phyloP scores from a whole-genome alignment of 2,329 filamentous ascomycete genomes.

The Gaeumannomyces tritici region DNA sequence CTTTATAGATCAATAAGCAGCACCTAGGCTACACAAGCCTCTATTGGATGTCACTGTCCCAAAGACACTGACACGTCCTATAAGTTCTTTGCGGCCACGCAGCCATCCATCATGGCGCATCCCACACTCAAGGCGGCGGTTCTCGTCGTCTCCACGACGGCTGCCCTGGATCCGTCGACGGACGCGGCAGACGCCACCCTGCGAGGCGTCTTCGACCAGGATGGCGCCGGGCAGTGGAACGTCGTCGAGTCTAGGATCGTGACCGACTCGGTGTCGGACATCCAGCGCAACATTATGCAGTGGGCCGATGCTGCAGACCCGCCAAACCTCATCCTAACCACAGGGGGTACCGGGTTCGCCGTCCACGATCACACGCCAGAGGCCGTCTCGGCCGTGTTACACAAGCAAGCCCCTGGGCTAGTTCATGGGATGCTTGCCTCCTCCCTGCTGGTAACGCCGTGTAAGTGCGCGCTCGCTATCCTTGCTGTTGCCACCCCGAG shows the following conservation, averaged over 20 bases:
- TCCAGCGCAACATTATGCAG: slow-evolving; percentile 60
- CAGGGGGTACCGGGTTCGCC: slow-evolving; percentile 90
- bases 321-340: slow-evolving; percentile 74
- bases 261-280: slow-evolving; percentile 62
- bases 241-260: slow-evolving; percentile 65
- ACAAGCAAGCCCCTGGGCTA: slow-evolving; percentile 79
- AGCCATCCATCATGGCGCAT: neutral
- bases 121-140: slow-evolving; percentile 60
- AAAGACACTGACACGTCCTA: neutral
- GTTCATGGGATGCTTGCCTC: slow-evolving; percentile 91
- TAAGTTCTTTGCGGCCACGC: neutral
- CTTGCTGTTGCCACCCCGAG: neutral
- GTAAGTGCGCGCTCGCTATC: slow-evolving; percentile 38
- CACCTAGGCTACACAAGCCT: no score
- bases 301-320: slow-evolving; percentile 60
- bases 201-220: slow-evolving; percentile 55
- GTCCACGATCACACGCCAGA: slow-evolving; percentile 69
- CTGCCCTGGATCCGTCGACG: slow-evolving; percentile 65
- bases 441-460: slow-evolving; percentile 80
- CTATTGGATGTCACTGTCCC: no score
- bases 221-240: slow-evolving; percentile 63
- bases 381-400: slow-evolving; percentile 70
- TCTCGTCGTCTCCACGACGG: slow-evolving; percentile 85
- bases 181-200: slow-evolving; percentile 65
- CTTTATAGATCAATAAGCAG: no score